Evolutionary conservation across 2,329 filamentous ascomycete species (phyloP), one percentile per base, ranked within the genome.

Genomic region (Chrysosporium keratinophilum): DNA sequence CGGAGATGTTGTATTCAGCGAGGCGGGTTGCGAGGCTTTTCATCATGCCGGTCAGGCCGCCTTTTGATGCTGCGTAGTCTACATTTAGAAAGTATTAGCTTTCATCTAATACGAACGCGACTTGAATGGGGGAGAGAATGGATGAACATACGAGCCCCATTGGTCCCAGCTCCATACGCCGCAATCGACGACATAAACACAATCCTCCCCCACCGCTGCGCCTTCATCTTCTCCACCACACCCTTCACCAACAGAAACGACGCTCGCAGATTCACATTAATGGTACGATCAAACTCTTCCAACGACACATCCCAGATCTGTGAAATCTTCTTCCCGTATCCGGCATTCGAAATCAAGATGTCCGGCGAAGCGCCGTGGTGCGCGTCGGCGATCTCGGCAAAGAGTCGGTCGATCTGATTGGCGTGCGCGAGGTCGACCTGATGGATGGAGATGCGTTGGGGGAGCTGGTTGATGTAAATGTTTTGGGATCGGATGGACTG

Each of bases 301-400:
- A 84, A 64, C 5, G 75, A 72, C 56, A 85, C 83, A 55, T 84
- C 81, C 62, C 75, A 71, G 46, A 81, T 73, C 20, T 74, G 66
- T 0, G 69, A 65, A 54, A 82, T 77, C n/a, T 81, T 74, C 62
- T 81, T 81, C 40, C 82, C 82, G 58, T 83, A 76, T 0, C 82
- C 83, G 1, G 83, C 83, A 61, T 87, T 87, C 9, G 78, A 79
- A 23, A 87, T 66, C 2, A 86, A 69, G 19, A 87, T 84, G 61
- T 85, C 79, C 0, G 80, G 79, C 1, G 73, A 28, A 28, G 23
- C 71, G 54, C 77, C 72, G 10, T 71, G 71, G 62, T 84, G 80
- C 49, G 76, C 62, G 0, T 67, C 62, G 46, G 74, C 67, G 42
- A 85, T 77, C 53, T 81, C 74, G 12, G 70, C 60, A 54, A 81